Evolutionary conservation across 352 stramenopile genomes (phyloP).

Genomic region (Globisporangium echinulatum): DNA sequence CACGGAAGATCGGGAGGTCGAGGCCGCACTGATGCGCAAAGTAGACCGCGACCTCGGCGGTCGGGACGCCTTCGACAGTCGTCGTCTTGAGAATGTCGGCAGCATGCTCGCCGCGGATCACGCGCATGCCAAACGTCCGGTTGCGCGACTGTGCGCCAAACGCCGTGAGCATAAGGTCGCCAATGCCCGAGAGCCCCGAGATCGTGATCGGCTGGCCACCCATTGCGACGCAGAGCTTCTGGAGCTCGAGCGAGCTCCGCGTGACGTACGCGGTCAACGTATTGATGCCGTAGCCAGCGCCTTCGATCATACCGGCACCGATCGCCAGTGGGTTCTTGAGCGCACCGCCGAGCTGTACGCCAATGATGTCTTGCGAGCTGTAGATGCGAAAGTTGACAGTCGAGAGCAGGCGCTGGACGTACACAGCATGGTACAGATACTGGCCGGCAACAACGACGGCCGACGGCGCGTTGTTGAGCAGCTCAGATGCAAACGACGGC

Average conservation of each 20-base stretch:
- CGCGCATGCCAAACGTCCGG: conserved; percentile 90
- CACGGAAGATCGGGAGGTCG: conserved; percentile 88
- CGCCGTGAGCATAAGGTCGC: conserved; percentile 95
- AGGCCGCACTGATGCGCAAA: conserved; percentile 89
- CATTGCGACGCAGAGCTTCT: conserved; percentile 93
- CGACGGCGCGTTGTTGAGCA: conserved; percentile 92
- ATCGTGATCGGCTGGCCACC: conserved; percentile 93
- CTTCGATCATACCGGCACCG: conserved; percentile 96
- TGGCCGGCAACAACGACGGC: conserved; percentile 94
- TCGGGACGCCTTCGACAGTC: conserved; percentile 95
- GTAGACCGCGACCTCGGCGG: conserved; percentile 88
- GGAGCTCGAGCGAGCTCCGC: conserved; percentile 94
- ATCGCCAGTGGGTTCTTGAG: conserved; percentile 98
- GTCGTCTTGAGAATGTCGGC: conserved; percentile 90
- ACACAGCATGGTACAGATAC: conserved; percentile 85
- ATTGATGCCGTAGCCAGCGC: conserved; percentile 94
- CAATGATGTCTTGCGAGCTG: conserved; percentile 91
- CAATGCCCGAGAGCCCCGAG: conserved; percentile 88
- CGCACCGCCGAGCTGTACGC: conserved; percentile 94
- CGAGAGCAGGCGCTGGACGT: conserved; percentile 78
- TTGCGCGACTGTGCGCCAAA: conserved; percentile 96
- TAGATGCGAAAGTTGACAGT: conserved; percentile 93
- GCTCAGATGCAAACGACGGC: conserved; percentile 96
- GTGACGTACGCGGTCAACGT: conserved; percentile 94
- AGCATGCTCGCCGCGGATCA: conserved; percentile 89